Base-by-base conservation (phyloP, 129 eudicot species). In the Apium graveolens region DNA sequence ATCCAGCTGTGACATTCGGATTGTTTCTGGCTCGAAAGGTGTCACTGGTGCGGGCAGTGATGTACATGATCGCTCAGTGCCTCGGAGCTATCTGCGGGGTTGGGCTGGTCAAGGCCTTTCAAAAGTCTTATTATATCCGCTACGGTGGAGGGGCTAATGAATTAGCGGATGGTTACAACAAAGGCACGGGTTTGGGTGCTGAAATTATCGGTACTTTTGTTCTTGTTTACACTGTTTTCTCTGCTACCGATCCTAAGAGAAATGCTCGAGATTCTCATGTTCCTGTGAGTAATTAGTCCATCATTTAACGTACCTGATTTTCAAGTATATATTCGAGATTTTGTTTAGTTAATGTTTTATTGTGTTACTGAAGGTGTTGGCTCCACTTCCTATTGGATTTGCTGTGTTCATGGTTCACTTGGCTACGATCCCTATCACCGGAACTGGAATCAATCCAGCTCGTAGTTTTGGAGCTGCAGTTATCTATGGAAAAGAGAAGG, bases 201-300 rank as follows among this genome's bases (percentile, higher is more conserved):
- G 75, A 71, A 21, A 71, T 71, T 38, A 71, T 71, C 8, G 75
- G 75, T 7, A 71, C 75, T 71, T 71, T 71, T 12, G 75, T 71
- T 71, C 75, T 71, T 71, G 75, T 71, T 21, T 71, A 71, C 48
- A 71, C 75, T 37, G 75, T 71, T 71, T 71, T 71, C 48, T 71
- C 75, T 37, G 75, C 75, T 34, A 71, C 75, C 3, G 75, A 71
- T 39, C 75, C 75, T 18, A 71, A 71, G 49, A 38, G 75, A 38
- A 71, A 71, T 21, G 75, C 75, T 0, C 27, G 75, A 71, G 75
- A 71, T 18, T 71, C 75, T 38, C 75, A 71, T 71, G 75, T 71
- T 39, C 75, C 75, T 0, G 75, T 71, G 24, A 18, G 75, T 71
- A 70, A 16, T 69, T 69, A 69, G 14, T 13, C 7, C 14, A 66